phyloP scores from a whole-genome alignment of 257 asterid genomes.

The Coffea canephora region DNA sequence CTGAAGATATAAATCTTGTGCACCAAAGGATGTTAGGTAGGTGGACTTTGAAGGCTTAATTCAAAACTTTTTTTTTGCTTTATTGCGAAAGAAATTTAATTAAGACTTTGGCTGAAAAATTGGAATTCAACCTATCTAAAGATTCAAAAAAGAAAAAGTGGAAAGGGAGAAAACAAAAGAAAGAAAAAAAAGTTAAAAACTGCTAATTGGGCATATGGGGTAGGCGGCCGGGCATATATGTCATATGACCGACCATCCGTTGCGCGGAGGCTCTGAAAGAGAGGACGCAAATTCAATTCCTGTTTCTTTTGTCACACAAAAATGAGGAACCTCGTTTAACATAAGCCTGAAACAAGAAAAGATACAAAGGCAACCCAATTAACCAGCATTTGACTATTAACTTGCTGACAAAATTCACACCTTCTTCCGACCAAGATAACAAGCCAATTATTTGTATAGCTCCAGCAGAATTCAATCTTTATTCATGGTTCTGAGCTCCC shows the following conservation, averaged over 20 bases:
- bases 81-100: no score
- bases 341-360: not conserved
- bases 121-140: no score
- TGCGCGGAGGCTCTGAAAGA: not conserved
- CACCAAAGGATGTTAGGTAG: no score
- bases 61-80: no score
- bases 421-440: not conserved
- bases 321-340: slow-evolving; percentile 3
- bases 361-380: not conserved
- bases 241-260: slow-evolving; percentile 1
- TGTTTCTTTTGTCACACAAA: not conserved
- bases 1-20: no score
- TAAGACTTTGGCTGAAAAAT: no score
- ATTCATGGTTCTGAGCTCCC: slow-evolving; percentile 22
- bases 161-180: not conserved
- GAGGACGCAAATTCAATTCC: not conserved
- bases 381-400: not conserved
- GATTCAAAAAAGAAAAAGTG: no score
- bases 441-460: not conserved
- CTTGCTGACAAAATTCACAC: not conserved
- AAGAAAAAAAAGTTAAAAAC: not conserved
- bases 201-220: no score
- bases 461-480: slow-evolving; percentile 3
- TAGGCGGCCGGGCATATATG: not conserved
- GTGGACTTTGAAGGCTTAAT: no score